These are phyloP conservation scores for Nannizziopsis arthrosporioides DNA, from an alignment of 2,329 filamentous ascomycete species.

Conservation along the genomic window DNA sequence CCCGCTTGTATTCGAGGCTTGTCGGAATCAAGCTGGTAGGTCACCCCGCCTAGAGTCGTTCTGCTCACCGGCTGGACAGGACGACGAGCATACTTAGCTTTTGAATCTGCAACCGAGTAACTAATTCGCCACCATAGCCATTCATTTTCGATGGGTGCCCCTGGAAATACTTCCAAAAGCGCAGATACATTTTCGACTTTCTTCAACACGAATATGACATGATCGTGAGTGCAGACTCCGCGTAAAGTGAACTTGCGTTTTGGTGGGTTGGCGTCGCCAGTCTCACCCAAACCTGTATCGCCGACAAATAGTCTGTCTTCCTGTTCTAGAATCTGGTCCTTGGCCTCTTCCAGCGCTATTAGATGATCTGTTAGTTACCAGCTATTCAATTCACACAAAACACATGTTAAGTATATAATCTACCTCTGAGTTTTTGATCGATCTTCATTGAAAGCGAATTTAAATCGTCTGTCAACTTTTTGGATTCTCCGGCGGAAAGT, in stretches of 20 bases:
- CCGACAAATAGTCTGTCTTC: slow-evolving; percentile 3
- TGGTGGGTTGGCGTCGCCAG: slow-evolving; percentile 28
- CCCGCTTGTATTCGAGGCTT: background rate
- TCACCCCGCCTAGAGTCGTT: background rate
- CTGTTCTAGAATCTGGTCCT: slow-evolving; percentile 25
- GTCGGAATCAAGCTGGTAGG: background rate
- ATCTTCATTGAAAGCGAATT: slow-evolving; percentile 29
- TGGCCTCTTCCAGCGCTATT: slow-evolving; percentile 33
- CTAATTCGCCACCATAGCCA: slow-evolving; percentile 48
- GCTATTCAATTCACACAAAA: too few species aligned
- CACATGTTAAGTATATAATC: too few species aligned
- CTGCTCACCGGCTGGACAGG: slow-evolving; percentile 10
- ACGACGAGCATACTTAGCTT: slow-evolving; percentile 24
- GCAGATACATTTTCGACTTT: slow-evolving; percentile 17
- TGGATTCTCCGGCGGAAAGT: slow-evolving; percentile 11
- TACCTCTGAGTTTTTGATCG: slow-evolving; percentile 25
- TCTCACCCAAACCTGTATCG: slow-evolving; percentile 34
- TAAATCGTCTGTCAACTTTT: slow-evolving; percentile 27
- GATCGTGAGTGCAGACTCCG: slow-evolving; percentile 47
- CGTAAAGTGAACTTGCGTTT: slow-evolving; percentile 44
- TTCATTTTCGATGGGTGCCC: slow-evolving; percentile 14
- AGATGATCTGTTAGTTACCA: too few species aligned
- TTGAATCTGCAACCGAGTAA: slow-evolving; percentile 36
- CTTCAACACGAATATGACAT: slow-evolving; percentile 46
- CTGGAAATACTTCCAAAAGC: background rate